Evolutionary conservation across 2,329 filamentous ascomycete species (phyloP), one percentile per base, ranked within the genome.

Genomic region (Periconia digitata): DNA sequence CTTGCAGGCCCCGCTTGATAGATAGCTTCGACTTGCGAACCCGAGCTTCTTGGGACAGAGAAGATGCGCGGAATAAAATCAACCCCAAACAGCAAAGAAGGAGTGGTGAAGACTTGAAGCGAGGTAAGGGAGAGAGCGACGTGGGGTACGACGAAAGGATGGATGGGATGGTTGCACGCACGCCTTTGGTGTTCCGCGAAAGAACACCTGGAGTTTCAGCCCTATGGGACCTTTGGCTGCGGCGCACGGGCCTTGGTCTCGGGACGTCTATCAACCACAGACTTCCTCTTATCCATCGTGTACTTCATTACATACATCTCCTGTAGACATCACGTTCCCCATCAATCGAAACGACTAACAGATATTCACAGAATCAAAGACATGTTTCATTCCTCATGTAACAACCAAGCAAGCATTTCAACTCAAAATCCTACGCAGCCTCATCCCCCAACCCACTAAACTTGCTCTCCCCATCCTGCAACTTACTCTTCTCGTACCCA

Each of bases 171-270:
- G 46, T 42, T 44, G 45, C 48, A 32, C 39, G n/a, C n/a, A n/a
- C n/a, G n/a, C n/a, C n/a, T n/a, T n/a, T n/a, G n/a, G n/a, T n/a
- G n/a, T n/a, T n/a, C n/a, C n/a, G n/a, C 61, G 56, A 69, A 66
- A 69, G 66, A 66, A 63, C 67, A 70, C 66, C 59, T 66, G 54
- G 53, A 59, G 58, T 62, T 66, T 61, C 60, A 61, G 60, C 56
- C 57, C 53, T 60, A 54, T 27, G 12, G 4, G 38, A 23, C 10
- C 2, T 2, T 8, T 12, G 17, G 8, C n/a, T n/a, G n/a, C 2
- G 13, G 34, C 20, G 53, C 55, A 50, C 53, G 53, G 50, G 22
- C 50, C 55, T 42, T 17, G n/a, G 12, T 38, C 10, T 38, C 34
- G 34, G 34, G 34, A n/a, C n/a, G n/a, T n/a, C n/a, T n/a, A n/a